phyloP scores from a whole-genome alignment of 106 monocot species.

The Allium cepa region DNA sequence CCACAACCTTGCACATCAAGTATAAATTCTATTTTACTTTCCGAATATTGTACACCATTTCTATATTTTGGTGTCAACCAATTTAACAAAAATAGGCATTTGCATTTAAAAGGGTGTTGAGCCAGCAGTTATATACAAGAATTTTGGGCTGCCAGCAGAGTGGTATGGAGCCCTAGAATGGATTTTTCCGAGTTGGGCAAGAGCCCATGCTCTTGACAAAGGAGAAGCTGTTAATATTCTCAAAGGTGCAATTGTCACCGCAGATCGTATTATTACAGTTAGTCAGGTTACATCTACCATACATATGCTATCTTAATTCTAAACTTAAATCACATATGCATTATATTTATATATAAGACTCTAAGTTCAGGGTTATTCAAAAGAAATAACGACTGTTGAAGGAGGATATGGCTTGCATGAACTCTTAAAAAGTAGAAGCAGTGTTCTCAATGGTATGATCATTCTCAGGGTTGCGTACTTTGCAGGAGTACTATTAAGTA shows the following conservation, averaged over 20 bases:
- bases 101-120: too few relatives aligned
- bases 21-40: conserved; percentile 9
- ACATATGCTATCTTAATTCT: not conserved
- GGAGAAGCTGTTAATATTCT: conserved; percentile 92
- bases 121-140: too few relatives aligned
- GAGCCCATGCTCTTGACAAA: conserved; percentile 35
- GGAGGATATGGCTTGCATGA: conserved; percentile 87
- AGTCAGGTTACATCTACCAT: conserved; percentile 46
- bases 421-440: conserved; percentile 55
- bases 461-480: not conserved
- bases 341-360: not conserved
- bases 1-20: conserved; percentile 95
- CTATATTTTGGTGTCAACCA: not conserved
- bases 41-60: not conserved
- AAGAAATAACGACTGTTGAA: conserved; percentile 94
- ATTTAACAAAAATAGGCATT: not conserved
- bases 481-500: not conserved
- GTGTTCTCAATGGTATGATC: conserved; percentile 70
- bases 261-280: conserved; percentile 83
- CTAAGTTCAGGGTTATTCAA: conserved; percentile 69
- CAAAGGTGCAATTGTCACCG: conserved; percentile 88
- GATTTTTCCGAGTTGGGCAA: too few relatives aligned
- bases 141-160: too few relatives aligned
- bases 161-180: too few relatives aligned
- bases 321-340: too few relatives aligned